A percentile compares a stretch with the other conserved stretches of the same genome.
Conservation (phyloP, 257 asterid genomes). For the Prunella vulgaris region DNA sequence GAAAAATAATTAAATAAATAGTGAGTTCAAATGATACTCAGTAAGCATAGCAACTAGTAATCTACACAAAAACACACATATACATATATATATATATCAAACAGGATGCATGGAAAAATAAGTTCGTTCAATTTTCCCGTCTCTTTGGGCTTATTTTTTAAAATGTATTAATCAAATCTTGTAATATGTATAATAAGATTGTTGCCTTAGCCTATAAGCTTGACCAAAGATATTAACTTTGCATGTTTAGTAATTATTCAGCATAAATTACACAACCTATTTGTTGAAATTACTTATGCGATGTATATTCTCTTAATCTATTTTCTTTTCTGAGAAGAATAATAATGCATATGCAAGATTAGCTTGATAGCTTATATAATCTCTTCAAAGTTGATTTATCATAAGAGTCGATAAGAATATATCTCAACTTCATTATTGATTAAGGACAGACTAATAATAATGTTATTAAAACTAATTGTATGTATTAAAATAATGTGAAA, state of each 20-base stretch:
- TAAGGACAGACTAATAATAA: not conserved
- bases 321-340: not conserved
- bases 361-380: not conserved
- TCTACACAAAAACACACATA: too few species aligned
- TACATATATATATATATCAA: too few species aligned
- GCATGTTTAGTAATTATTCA: not conserved
- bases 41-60: conserved; percentile 17
- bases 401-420: not conserved
- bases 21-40: not conserved
- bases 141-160: not conserved
- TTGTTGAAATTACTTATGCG: not conserved
- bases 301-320: not conserved
- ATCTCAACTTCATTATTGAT: not conserved
- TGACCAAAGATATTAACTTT: not conserved
- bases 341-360: not conserved
- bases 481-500: not conserved
- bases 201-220: not conserved
- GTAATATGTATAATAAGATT: not conserved
- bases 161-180: not conserved
- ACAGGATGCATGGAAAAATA: not conserved
- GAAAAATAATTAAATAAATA: not conserved
- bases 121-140: not conserved
- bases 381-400: not conserved
- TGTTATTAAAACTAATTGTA: not conserved
- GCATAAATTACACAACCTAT: not conserved